Base-by-base conservation (phyloP, 2,329 filamentous ascomycete species). In the Raffaelea deltoideospora region DNA sequence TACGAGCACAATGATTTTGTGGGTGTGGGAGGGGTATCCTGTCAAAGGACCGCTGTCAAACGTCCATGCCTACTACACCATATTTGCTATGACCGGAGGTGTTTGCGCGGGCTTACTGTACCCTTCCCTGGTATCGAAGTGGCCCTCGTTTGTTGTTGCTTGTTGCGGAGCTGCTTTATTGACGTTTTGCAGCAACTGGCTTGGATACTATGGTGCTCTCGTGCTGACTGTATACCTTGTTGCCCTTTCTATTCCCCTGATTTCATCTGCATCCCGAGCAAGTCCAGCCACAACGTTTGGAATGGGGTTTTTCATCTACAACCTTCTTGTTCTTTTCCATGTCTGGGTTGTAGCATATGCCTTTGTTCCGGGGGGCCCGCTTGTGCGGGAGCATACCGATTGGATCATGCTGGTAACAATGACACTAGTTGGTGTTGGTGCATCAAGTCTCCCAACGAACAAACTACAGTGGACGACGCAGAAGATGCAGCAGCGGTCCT, bases 261-360 rank as follows among this genome's bases (percentile, higher is more conserved):
- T 98, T 42, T 64, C 67, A 13, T 79, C 80, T 36, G 86, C 85
- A 20, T 71, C 83, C 20, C 78, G 78, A 50, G 80, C 83, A 53
- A 79, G 67, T 35, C 86, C 86, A 1, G 83, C 76, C 5, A 67
- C 68, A 20, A 84, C 83, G 0, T 98, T 98, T 53, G 90, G 88
- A 3, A 54, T 92, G 13, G 88, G 82, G 4, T 95, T 94, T 61
- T 60, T 95, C 36, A 57, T 93, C 34, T 98, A 96, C 64, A 94
- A 96, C 57, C 69, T 96, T 49, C 62, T 96, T 61, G 79, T 95
- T 5, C 71, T 98, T n/a, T 94, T 94, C 65, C 88, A 96, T 52
- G 86, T 95, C 38, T 98, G 90, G 90, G 82, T 95, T 26, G 90
- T 98, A 10, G 90, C 90, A 3, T 98, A 98, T 50, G 90, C 90